These are phyloP conservation scores for Chlorella sorokiniana DNA, from an alignment of 139 green algal genomes.

Conservation along the genomic window DNA sequence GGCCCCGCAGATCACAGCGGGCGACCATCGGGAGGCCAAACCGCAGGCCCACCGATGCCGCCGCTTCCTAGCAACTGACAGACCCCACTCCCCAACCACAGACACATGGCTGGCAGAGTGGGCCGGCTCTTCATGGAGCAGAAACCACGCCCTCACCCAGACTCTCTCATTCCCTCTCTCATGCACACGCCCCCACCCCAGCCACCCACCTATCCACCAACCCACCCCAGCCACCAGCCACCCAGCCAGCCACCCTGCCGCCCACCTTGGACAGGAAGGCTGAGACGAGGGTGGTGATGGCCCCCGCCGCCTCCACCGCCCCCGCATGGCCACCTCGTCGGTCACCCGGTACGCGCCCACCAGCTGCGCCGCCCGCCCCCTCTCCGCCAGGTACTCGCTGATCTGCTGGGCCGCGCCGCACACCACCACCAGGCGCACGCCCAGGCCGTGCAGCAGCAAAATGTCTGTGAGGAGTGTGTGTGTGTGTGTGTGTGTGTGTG, in stretches of 20 bases:
- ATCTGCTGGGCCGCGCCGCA: constrained; percentile 68
- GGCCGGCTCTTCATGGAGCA: too few species aligned
- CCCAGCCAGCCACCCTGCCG: neutral
- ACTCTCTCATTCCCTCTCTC: too few species aligned
- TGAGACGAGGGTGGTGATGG: constrained; percentile 59
- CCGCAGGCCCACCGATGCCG: too few species aligned
- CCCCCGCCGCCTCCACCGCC: constrained; percentile 49
- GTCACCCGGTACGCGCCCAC: constrained; percentile 86
- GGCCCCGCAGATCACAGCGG: too few species aligned
- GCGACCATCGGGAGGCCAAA: too few species aligned
- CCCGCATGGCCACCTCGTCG: constrained; percentile 37
- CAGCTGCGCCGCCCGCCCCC: constrained; percentile 51
- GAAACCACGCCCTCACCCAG: too few species aligned
- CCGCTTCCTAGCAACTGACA: too few species aligned
- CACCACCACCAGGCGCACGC: constrained; percentile 88
- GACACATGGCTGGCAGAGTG: too few species aligned
- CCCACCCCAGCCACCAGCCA: neutral
- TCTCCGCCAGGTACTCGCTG: constrained; percentile 26
- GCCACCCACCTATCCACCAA: neutral
- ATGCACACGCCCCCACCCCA: neutral
- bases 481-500: neutral
- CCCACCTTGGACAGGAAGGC: constrained; percentile 77
- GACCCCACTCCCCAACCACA: too few species aligned
- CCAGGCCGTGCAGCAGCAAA: constrained; percentile 89
- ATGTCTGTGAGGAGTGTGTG: constrained; percentile 64